Conservation (phyloP, 1,139 yeast genomes). For the Taiozyma onychis region DNA sequence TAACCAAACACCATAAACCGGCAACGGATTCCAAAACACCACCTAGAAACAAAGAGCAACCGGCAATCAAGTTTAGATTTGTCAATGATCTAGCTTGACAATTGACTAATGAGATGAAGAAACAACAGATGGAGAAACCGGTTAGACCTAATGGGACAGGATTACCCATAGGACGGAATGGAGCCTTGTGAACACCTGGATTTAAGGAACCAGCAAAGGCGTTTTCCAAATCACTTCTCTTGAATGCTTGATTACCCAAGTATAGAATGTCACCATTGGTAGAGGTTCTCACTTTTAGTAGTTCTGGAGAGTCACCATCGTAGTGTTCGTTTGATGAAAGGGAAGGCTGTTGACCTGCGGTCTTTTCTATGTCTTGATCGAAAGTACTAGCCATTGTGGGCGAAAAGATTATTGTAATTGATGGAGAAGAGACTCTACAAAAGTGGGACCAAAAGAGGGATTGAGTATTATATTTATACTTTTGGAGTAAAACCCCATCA, state of each 20-base stretch:
- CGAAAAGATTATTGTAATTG: not conserved
- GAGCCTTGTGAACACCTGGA: conserved; percentile 42
- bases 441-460: not conserved
- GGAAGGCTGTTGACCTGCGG: not conserved
- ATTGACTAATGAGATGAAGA: conserved; percentile 41
- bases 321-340: not conserved
- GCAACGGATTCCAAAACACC: conserved; percentile 63
- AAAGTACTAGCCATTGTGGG: not conserved
- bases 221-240: conserved; percentile 44
- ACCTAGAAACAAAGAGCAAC: conserved; percentile 53
- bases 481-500: not conserved
- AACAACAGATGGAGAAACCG: conserved; percentile 48
- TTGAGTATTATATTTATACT: not conserved
- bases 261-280: conserved; percentile 31
- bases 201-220: conserved; percentile 58
- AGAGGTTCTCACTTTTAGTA: conserved; percentile 22
- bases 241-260: conserved; percentile 58
- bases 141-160: conserved; percentile 62
- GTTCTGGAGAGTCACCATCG: conserved; percentile 2
- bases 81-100: conserved; percentile 50
- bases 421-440: not conserved
- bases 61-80: conserved; percentile 42
- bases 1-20: conserved; percentile 60
- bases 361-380: not conserved
- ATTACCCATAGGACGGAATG: conserved; percentile 37